phyloP scores from a whole-genome alignment of 129 eudicot species.

The Helichrysum umbraculigerum region DNA sequence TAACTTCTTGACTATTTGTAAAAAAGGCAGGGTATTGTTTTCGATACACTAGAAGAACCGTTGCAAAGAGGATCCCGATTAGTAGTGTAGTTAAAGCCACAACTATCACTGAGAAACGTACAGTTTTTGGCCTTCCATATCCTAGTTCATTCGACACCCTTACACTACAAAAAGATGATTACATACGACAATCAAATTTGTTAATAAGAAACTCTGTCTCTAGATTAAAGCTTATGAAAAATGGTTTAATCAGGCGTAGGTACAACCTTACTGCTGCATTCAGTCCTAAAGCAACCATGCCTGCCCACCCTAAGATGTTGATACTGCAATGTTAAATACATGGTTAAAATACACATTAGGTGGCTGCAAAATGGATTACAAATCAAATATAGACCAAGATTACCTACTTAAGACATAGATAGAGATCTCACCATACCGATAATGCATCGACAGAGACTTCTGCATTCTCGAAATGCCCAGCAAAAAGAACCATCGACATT shows the following conservation, averaged over 20 bases:
- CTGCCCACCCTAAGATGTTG: slow-evolving; percentile 40
- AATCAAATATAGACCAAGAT: too few relatives aligned
- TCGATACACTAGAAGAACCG: slow-evolving; percentile 23
- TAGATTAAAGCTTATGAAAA: neutral
- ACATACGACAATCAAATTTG: neutral
- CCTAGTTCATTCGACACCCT: slow-evolving; percentile 59
- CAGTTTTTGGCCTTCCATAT: slow-evolving; percentile 32
- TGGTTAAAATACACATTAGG: too few relatives aligned
- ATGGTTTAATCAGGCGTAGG: neutral
- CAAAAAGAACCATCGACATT: slow-evolving; percentile 49
- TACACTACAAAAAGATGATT: slow-evolving; percentile 38
- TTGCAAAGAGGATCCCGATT: slow-evolving; percentile 29
- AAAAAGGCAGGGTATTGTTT: slow-evolving; percentile 37
- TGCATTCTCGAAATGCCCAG: slow-evolving; percentile 50
- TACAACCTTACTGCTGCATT: slow-evolving; percentile 48
- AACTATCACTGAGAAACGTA: slow-evolving; percentile 38
- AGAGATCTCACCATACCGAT: slow-evolving; percentile 32
- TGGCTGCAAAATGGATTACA: too few relatives aligned
- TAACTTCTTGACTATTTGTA: slow-evolving; percentile 34
- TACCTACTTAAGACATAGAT: too few relatives aligned
- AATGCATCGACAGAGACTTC: slow-evolving; percentile 46
- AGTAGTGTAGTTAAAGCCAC: slow-evolving; percentile 32
- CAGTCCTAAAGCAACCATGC: slow-evolving; percentile 18
- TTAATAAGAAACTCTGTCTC: neutral
- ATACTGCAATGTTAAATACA: neutral